Conservation (phyloP, 1,139 yeast genomes). For the Debaryomyces sp. region DNA sequence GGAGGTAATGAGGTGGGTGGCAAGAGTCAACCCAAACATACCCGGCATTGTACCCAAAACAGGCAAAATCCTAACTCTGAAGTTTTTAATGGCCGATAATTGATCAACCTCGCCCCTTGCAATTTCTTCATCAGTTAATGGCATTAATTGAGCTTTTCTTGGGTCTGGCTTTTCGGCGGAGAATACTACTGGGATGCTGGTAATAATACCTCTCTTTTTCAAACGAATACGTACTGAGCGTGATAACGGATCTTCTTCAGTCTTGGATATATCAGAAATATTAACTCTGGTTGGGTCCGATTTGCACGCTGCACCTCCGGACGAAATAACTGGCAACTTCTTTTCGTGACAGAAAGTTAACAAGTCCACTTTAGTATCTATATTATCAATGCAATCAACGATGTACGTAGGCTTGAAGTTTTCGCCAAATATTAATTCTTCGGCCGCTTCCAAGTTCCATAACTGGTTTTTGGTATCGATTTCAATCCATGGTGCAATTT, state of each 20-base stretch:
- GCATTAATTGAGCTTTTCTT: constrained; percentile 82
- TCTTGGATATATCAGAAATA: constrained; percentile 46
- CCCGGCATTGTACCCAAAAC: constrained; percentile 97
- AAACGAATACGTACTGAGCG: constrained; percentile 82
- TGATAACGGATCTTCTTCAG: constrained; percentile 95
- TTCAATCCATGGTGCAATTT: constrained; percentile 89
- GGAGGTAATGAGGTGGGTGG: constrained; percentile 77
- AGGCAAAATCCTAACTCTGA: constrained; percentile 90
- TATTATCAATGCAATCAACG: constrained; percentile 93
- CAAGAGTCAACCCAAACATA: constrained; percentile 87
- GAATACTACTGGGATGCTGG: constrained; percentile 85
- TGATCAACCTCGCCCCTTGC: constrained; percentile 85
- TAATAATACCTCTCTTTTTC: constrained; percentile 71
- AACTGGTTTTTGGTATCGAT: constrained; percentile 77
- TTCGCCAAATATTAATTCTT: constrained; percentile 56
- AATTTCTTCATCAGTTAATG: constrained; percentile 77
- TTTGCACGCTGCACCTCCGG: constrained; percentile 94
- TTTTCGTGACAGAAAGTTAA: constrained; percentile 69
- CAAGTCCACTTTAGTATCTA: constrained; percentile 91
- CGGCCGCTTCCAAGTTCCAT: constrained; percentile 71
- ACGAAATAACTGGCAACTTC: constrained; percentile 68
- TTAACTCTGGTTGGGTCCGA: constrained; percentile 52
- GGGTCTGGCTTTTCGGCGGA: constrained; percentile 97
- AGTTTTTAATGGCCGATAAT: constrained; percentile 82
- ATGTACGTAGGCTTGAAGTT: constrained; percentile 68